These are phyloP conservation scores for Komagataella phaffii DNA, from an alignment of 805 yeast species.

Conservation along the genomic window DNA sequence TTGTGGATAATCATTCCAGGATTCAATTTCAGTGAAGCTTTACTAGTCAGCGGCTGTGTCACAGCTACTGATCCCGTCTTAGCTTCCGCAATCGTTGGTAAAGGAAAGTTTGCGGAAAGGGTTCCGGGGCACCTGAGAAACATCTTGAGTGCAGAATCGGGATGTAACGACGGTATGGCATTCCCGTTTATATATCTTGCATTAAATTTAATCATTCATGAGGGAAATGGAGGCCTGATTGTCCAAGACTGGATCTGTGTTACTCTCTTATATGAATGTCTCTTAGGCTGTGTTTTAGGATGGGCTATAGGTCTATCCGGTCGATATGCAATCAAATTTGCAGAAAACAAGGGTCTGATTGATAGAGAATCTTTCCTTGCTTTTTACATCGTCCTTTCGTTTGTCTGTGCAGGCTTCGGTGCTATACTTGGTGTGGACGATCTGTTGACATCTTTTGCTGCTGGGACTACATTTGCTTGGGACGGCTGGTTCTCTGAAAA, in stretches of 20 bases:
- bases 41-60: slow-evolving; percentile 54
- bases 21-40: slow-evolving; percentile 37
- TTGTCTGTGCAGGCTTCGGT: slow-evolving; percentile 48
- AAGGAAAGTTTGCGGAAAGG: slow-evolving; percentile 56
- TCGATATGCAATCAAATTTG: slow-evolving; percentile 36
- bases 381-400: slow-evolving; percentile 38
- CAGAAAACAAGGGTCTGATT: slow-evolving; percentile 36
- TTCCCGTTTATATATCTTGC: slow-evolving; percentile 58
- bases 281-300: slow-evolving; percentile 42
- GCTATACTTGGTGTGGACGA: slow-evolving; percentile 61
- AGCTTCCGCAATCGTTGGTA: slow-evolving; percentile 63
- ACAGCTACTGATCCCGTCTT: slow-evolving; percentile 73
- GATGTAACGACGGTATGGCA: slow-evolving; percentile 65
- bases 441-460: slow-evolving; percentile 57
- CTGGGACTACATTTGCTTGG: slow-evolving; percentile 67
- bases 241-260: slow-evolving; percentile 50
- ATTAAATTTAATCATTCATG: slow-evolving; percentile 35
- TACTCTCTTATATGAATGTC: slow-evolving; percentile 50
- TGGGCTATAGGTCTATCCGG: slow-evolving; percentile 36
- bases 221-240: slow-evolving; percentile 33
- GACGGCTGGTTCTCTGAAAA: slow-evolving; percentile 50
- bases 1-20: slow-evolving; percentile 50
- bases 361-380: slow-evolving; percentile 51
- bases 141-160: slow-evolving; percentile 56
- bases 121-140: slow-evolving; percentile 52